These are phyloP conservation scores for Zizania palustris DNA, from an alignment of 202 grass and related monocot species.

Conservation along the genomic window DNA sequence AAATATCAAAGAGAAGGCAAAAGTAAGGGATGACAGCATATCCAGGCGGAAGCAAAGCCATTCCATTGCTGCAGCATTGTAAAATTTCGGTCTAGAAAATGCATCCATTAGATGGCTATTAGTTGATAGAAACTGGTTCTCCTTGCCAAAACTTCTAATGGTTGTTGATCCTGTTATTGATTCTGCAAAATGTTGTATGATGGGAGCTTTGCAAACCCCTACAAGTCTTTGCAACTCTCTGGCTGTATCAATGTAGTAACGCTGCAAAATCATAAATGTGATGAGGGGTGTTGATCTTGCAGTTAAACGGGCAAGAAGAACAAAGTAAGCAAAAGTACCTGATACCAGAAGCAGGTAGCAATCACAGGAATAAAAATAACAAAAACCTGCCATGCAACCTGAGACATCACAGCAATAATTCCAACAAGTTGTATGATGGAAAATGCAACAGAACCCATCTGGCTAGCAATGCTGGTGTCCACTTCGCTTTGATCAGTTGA, in stretches of 20 bases:
- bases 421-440: conserved; percentile 72
- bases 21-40: conserved; percentile 71
- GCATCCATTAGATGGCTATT: conserved; percentile 71
- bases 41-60: conserved; percentile 82
- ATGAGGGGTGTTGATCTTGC: conserved; percentile 22
- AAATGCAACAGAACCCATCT: conserved; percentile 66
- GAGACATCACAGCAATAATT: conserved; percentile 90
- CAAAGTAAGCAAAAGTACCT: conserved; percentile 54
- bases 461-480: conserved; percentile 64
- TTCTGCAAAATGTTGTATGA: conserved; percentile 86
- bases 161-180: conserved; percentile 75
- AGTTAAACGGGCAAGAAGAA: conserved; percentile 8
- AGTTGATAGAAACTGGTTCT: conserved; percentile 56
- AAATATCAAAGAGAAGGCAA: conserved; percentile 80
- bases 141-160: conserved; percentile 82
- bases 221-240: conserved; percentile 74
- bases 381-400: conserved; percentile 94
- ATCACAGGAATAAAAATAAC: conserved; percentile 79
- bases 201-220: conserved; percentile 73
- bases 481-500: conserved; percentile 93
- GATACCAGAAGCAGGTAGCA: conserved; percentile 76
- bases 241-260: conserved; percentile 81
- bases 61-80: conserved; percentile 60
- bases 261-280: conserved; percentile 37
- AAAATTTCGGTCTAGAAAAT: conserved; percentile 63